phyloP scores from a whole-genome alignment of 352 stramenopile genomes.

The Blastocystis sp. region DNA sequence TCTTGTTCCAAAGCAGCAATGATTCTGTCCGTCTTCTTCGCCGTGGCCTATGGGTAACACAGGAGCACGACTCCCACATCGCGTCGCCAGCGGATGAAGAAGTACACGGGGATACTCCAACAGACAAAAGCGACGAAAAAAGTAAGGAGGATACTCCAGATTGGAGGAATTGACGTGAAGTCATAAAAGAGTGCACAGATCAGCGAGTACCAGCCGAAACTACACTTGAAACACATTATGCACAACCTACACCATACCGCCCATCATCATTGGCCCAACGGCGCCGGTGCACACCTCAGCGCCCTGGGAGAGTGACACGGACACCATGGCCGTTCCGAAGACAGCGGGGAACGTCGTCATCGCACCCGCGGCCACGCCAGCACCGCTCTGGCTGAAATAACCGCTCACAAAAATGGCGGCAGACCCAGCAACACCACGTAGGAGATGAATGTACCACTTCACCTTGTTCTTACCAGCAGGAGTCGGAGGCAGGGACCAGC shows the following conservation, averaged over 20 bases:
- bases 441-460: constrained; percentile 41
- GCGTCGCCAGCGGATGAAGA: constrained; percentile 49
- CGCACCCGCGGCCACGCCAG: constrained; percentile 3
- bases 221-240: neutral
- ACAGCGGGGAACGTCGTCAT: constrained; percentile 47
- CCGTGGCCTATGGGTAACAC: neutral
- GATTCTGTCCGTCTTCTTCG: constrained; percentile 1
- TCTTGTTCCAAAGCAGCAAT: neutral
- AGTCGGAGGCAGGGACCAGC: constrained; percentile 31
- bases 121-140: constrained; percentile 23
- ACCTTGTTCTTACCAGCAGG: constrained; percentile 66
- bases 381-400: constrained; percentile 10
- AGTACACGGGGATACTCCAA: constrained; percentile 64
- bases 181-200: neutral
- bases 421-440: neutral
- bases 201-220: constrained; percentile 42
- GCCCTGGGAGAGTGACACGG: constrained; percentile 47
- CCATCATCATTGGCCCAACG: constrained; percentile 42
- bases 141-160: constrained; percentile 18
- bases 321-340: constrained; percentile 44
- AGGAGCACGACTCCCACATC: neutral
- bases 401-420: constrained; percentile 40
- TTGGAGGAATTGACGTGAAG: neutral
- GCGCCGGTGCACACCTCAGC: constrained; percentile 29
- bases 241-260: constrained; percentile 27